phyloP scores from a whole-genome alignment of 805 yeast species.

The Hanseniaspora nectarophila region DNA sequence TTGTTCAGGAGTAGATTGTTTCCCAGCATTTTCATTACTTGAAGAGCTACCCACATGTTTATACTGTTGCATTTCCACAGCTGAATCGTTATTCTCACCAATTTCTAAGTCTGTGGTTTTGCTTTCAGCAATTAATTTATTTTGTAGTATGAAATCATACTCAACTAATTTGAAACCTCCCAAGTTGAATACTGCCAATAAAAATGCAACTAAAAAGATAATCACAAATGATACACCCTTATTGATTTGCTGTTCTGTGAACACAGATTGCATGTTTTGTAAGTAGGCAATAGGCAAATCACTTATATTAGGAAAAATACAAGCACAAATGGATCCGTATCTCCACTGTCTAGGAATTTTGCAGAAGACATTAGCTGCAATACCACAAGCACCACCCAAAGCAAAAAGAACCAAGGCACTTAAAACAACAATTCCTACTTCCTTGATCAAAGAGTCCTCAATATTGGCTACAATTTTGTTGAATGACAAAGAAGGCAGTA shows the following conservation, averaged over 20 bases:
- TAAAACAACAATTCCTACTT: slow-evolving; percentile 52
- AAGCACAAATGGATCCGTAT: slow-evolving; percentile 60
- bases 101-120: slow-evolving; percentile 17
- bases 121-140: slow-evolving; percentile 22
- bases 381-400: slow-evolving; percentile 40
- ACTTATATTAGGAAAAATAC: slow-evolving; percentile 61
- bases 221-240: slow-evolving; percentile 77
- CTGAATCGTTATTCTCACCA: slow-evolving; percentile 18
- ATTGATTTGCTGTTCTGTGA: slow-evolving; percentile 48
- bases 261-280: slow-evolving; percentile 51
- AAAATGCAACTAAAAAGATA: slow-evolving; percentile 58
- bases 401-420: slow-evolving; percentile 41
- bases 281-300: slow-evolving; percentile 70
- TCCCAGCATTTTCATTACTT: not conserved
- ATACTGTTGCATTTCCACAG: not conserved
- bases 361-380: slow-evolving; percentile 20
- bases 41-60: not conserved
- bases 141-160: slow-evolving; percentile 41
- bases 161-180: slow-evolving; percentile 65
- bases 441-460: slow-evolving; percentile 52
- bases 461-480: slow-evolving; percentile 51
- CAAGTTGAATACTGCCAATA: slow-evolving; percentile 54
- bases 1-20: slow-evolving; percentile 5
- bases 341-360: slow-evolving; percentile 57
- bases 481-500: slow-evolving; percentile 58